Evolutionary conservation across 2,329 filamentous ascomycete genomes (phyloP), one percentile per base, ranked within the genome.

Genomic region (Dothideomycetidae sp.): DNA sequence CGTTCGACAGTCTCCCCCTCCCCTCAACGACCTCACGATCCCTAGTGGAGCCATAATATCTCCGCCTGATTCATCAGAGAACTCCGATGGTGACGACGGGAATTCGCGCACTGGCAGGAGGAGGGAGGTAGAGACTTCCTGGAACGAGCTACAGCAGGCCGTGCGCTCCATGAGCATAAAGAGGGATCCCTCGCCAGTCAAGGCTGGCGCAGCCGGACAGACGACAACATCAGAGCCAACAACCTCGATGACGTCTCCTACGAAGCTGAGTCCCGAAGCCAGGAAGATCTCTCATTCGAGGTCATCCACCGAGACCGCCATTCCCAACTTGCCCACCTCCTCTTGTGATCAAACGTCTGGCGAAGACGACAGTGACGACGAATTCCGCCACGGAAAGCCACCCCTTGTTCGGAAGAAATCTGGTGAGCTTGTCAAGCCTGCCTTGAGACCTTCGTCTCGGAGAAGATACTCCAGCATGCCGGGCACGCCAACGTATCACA

Each of bases 341-440:
- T 59, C 60, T 11, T 51, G 60, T 37, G 53, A 56, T 35, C 58
- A 58, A 38, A 63, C 61, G 30, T 60, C 61, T 23, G 13, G 35
- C 26, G 30, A 37, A 13, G 57, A 59, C 26, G 53, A 72, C 59
- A 46, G 57, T 62, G 78, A 63, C 14, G 45, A 67, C 63, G 50
- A 53, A 10, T 44, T 46, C 19, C 43, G 44, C 12, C 40, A 46
- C 19, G 46, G 39, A 18, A 92, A 90, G 61, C 85, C 86, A n/a
- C 76, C 77, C 37, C 92, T 96, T 75, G 77, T 98, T 9, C 78
- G 90, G 51, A 98, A 98, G 66, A 98, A 98, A 69, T 96, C 90
- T 28, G 90, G 90, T 21, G 90, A 98, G 61, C 70, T 98, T 23
- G 90, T 98, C 41, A 78, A 90, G 50, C 90, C 90, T 10, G 90